Evolutionary conservation across 345 rosid species (phyloP).

Genomic region (Brassica nigra): DNA sequence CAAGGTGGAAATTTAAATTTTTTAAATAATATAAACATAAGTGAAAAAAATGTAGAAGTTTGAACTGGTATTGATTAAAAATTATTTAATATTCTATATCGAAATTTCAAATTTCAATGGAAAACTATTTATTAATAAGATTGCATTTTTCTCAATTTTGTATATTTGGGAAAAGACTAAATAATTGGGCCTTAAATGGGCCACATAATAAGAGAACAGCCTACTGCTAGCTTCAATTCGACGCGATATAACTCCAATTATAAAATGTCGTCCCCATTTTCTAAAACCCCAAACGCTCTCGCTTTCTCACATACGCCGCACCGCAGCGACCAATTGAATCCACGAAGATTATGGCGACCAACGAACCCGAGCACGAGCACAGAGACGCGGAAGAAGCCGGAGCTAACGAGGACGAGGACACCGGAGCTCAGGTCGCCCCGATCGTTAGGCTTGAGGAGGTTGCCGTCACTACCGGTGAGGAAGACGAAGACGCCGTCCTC

Average conservation of each 20-base stretch:
- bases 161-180: neutral
- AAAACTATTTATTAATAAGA: too few species aligned
- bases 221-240: slow-evolving; percentile 26
- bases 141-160: too few species aligned
- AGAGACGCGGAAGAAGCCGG: slow-evolving; percentile 34
- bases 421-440: slow-evolving; percentile 94
- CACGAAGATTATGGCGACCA: slow-evolving; percentile 50
- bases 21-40: too few species aligned
- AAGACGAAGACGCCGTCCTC: slow-evolving; percentile 73
- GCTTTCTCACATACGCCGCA: slow-evolving; percentile 32
- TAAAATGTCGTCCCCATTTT: neutral
- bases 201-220: slow-evolving; percentile 2
- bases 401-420: slow-evolving; percentile 88
- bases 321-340: slow-evolving; percentile 19
- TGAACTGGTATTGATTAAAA: too few species aligned
- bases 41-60: too few species aligned
- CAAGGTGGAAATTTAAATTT: too few species aligned
- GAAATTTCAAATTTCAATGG: too few species aligned
- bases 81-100: too few species aligned
- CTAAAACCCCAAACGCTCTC: slow-evolving; percentile 1
- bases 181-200: slow-evolving; percentile 8
- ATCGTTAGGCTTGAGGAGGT: slow-evolving; percentile 86
- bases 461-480: slow-evolving; percentile 84
- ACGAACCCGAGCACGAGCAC: neutral
- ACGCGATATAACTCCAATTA: slow-evolving; percentile 3